A percentile compares a stretch with the other conserved stretches of the same genome.
phyloP scores from a whole-genome alignment of 768 basidiomycete species.

The Mycena haematopus region DNA sequence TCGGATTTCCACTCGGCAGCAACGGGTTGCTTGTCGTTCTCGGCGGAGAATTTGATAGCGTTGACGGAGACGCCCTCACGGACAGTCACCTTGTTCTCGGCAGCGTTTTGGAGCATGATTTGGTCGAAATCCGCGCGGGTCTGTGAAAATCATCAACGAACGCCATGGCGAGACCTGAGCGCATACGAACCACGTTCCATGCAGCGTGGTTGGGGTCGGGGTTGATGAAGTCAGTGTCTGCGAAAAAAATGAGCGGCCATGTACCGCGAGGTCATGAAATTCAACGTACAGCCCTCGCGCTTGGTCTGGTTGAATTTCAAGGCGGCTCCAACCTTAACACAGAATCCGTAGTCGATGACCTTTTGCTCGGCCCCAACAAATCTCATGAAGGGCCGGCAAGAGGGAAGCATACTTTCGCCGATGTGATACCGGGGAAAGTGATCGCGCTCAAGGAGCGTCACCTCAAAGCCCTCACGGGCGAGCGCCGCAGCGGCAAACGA shows the following conservation, averaged over 20 bases:
- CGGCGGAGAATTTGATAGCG: slow-evolving; percentile 49
- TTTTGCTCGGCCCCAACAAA: slow-evolving; percentile 43
- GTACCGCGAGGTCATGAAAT: neutral
- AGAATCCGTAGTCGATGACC: neutral
- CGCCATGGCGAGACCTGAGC: too few species aligned
- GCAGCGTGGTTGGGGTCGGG: neutral
- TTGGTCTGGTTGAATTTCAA: neutral
- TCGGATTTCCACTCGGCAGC: slow-evolving; percentile 47
- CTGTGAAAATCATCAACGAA: neutral
- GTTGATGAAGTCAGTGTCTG: slow-evolving; percentile 1
- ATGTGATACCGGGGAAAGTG: slow-evolving; percentile 44
- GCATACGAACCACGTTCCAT: neutral
- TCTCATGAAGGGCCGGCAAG: slow-evolving; percentile 40
- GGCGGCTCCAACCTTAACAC: neutral
- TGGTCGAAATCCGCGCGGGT: slow-evolving; percentile 67
- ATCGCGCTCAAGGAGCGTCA: slow-evolving; percentile 25
- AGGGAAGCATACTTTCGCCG: slow-evolving; percentile 46
- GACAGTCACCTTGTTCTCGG: slow-evolving; percentile 51
- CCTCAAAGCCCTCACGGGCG: neutral
- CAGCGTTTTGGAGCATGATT: slow-evolving; percentile 62
- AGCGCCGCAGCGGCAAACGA: slow-evolving; percentile 38
- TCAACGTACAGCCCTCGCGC: neutral
- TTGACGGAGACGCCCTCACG: slow-evolving; percentile 54
- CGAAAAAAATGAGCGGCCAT: too few species aligned
- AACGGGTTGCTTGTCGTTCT: slow-evolving; percentile 40